Conservation (phyloP, 2,329 filamentous ascomycete species). For the Fusarium duplospermum region DNA sequence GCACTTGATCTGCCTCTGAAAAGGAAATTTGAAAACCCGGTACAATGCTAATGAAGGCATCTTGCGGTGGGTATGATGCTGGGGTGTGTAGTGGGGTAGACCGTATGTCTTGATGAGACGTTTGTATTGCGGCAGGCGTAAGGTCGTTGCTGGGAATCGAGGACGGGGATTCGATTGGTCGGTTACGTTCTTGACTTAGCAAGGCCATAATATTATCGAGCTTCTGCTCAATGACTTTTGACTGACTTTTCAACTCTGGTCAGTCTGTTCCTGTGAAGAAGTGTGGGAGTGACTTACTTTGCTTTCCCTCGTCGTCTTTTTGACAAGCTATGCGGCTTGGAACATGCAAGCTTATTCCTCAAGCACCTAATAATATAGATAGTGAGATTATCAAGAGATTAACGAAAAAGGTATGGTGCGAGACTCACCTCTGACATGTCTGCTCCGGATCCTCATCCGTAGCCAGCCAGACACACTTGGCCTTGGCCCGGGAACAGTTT, state of each 20-base stretch:
- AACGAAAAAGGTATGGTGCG: no score
- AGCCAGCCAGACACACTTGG: neutral
- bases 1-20: neutral
- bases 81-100: neutral
- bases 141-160: neutral
- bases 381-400: no score
- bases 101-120: neutral
- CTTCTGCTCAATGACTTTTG: neutral
- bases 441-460: neutral
- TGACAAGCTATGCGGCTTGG: neutral
- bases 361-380: neutral
- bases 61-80: neutral
- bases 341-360: neutral
- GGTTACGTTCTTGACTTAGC: neutral
- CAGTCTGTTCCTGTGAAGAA: neutral
- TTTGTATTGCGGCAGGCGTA: neutral
- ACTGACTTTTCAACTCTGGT: neutral
- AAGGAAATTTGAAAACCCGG: neutral
- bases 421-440: neutral
- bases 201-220: neutral
- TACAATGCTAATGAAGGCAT: neutral
- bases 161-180: neutral
- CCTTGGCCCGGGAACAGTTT: neutral
- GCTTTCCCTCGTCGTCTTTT: neutral
- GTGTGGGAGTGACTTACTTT: neutral